Base-by-base conservation (phyloP, 1,284 basidiomycete species). In the Malassezia globosa region DNA sequence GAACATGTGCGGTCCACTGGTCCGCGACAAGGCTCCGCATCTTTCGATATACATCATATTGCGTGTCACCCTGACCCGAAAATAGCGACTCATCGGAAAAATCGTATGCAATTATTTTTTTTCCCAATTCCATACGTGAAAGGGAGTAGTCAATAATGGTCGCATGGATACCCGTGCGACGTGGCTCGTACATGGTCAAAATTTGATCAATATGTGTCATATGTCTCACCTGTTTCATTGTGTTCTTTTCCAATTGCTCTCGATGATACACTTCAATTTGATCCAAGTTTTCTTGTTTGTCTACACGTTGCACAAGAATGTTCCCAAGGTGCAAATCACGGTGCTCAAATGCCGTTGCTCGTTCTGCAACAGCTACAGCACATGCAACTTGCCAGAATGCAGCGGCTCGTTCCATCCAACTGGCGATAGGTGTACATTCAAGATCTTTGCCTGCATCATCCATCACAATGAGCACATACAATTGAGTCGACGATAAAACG, bases 291-390 rank as follows among this genome's bases (percentile, higher is more conserved):
- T 11, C 2, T 16, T 31, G 29, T 11, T 11, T 3, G 16, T 41
- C 23, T 4, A 6, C 35, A 16, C 13, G 35, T 14, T 23, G 19
- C 21, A 97, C 80, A 8, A 97, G 79, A 41, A 97, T 84, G 72
- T 97, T 94, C n/a, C 92, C 92, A 81, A 88, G 88, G 66, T 97
- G 92, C 27, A 97, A 77, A 72, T 97, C 92, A 16, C 92, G 87
- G 73, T 97, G 94, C 86, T 97, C 92, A 58, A 97, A 96, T 16
- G 78, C 76, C 11, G 82, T 80, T 45, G 81, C 74, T 19, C 78
- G 75, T 69, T 97, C 92, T 1, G 87, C 92, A 31, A 79, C 76
- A 0, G 81, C 81, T 0, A 96, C 76, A 0, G 84, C 77, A 42
- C 80, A 80, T 0, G 81, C 78, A 1, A 92, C 82, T 72, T 95